Evolutionary conservation across 352 stramenopile species (phyloP).

Genomic region (Pseudoperonospora humuli): DNA sequence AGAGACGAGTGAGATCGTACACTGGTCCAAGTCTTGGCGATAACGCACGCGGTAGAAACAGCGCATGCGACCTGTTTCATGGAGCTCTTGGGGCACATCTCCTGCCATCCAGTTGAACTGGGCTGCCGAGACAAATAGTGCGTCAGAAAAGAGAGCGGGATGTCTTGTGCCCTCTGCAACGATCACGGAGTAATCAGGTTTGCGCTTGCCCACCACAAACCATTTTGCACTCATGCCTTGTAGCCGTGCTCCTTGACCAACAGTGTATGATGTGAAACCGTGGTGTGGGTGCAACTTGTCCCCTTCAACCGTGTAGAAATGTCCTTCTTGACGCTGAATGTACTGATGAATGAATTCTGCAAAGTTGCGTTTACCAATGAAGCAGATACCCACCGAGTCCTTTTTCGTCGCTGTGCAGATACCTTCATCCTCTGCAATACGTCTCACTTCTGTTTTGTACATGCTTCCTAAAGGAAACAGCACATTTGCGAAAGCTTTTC

Average conservation of each 20-base stretch:
- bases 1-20: constrained; percentile 53
- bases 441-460: constrained; percentile 87
- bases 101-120: constrained; percentile 90
- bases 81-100: constrained; percentile 19
- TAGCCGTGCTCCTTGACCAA: constrained; percentile 90
- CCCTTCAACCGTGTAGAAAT: constrained; percentile 75
- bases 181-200: constrained; percentile 48
- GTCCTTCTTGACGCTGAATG: constrained; percentile 52
- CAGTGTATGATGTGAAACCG: constrained; percentile 85
- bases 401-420: constrained; percentile 89
- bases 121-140: constrained; percentile 59
- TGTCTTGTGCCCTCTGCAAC: constrained; percentile 88
- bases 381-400: constrained; percentile 98
- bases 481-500: constrained; percentile 71
- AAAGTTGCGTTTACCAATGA: constrained; percentile 95
- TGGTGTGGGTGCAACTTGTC: constrained; percentile 63
- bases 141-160: constrained; percentile 85
- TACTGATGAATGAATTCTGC: constrained; percentile 91
- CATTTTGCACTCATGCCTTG: constrained; percentile 86
- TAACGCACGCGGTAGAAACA: constrained; percentile 82
- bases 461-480: constrained; percentile 93
- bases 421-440: constrained; percentile 72
- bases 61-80: constrained; percentile 28
- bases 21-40: constrained; percentile 58
- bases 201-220: constrained; percentile 81